These are phyloP conservation scores for Rhizopus stolonifer DNA, from an alignment of 371 early-diverging fungal species.

Conservation along the genomic window DNA sequence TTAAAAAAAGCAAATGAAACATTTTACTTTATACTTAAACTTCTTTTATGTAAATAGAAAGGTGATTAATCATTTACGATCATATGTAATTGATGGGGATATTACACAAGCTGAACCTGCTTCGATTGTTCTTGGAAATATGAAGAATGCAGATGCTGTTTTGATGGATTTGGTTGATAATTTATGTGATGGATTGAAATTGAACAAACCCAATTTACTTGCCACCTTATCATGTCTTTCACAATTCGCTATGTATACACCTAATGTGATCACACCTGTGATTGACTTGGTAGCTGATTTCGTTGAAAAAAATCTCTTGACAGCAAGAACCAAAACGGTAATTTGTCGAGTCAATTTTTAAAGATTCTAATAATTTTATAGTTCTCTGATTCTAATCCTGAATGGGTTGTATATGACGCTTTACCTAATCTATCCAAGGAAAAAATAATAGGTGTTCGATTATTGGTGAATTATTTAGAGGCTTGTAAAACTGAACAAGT, in stretches of 20 bases:
- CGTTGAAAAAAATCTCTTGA: constrained; percentile 58
- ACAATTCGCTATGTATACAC: constrained; percentile 58
- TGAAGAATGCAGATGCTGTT: constrained; percentile 17
- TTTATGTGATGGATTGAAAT: constrained; percentile 28
- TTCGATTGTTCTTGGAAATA: constrained; percentile 57
- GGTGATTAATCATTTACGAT: constrained; percentile 38
- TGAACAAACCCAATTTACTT: constrained; percentile 29
- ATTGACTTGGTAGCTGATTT: constrained; percentile 51
- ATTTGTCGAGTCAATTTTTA: too few relatives aligned
- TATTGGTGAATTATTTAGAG: constrained; percentile 34
- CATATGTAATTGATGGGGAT: constrained; percentile 48
- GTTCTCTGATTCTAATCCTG: constrained; percentile 17
- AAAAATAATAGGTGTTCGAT: constrained; percentile 35
- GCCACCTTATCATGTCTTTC: constrained; percentile 52
- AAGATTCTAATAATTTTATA: background rate
- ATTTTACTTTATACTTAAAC: too few relatives aligned
- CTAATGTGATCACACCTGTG: constrained; percentile 41
- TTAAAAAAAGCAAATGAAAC: too few relatives aligned
- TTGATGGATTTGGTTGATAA: constrained; percentile 12
- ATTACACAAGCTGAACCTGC: constrained; percentile 61
- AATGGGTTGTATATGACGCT: constrained; percentile 37
- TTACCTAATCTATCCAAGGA: constrained; percentile 27
- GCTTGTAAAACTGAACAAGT: constrained; percentile 14
- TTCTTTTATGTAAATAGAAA: too few relatives aligned
- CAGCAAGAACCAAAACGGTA: constrained; percentile 13